Conservation (phyloP, 306 rosid species). For the Prunus kanzakura region DNA sequence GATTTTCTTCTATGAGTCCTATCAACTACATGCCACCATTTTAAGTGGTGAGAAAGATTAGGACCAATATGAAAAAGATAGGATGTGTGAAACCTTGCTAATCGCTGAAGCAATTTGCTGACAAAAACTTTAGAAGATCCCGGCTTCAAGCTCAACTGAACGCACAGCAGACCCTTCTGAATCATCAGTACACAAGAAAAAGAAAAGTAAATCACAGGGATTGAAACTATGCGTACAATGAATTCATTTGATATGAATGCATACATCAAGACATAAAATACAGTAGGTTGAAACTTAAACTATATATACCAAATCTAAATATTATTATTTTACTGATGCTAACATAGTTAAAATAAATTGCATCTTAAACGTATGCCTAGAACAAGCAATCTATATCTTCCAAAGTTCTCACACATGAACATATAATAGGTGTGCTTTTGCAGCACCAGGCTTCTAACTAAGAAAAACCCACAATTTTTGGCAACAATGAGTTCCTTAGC, state of each 20-base stretch:
- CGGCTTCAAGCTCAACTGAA: constrained; percentile 56
- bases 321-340: constrained; percentile 4
- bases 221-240: background rate
- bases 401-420: background rate
- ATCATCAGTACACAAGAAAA: constrained; percentile 41
- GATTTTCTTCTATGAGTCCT: constrained; percentile 8
- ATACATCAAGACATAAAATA: background rate
- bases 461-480: background rate
- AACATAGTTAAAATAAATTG: background rate
- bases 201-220: background rate
- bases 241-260: background rate
- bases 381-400: background rate
- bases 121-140: constrained; percentile 74
- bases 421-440: background rate
- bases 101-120: constrained; percentile 66
- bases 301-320: background rate
- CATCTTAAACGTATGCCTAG: background rate
- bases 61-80: background rate
- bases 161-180: constrained; percentile 52
- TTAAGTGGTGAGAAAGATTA: background rate
- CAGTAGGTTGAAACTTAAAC: background rate
- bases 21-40: background rate
- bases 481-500: background rate
- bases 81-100: constrained; percentile 60
- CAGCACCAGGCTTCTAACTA: background rate